Conservation (phyloP, 345 rosid genomes). For the Geranium brycei region DNA sequence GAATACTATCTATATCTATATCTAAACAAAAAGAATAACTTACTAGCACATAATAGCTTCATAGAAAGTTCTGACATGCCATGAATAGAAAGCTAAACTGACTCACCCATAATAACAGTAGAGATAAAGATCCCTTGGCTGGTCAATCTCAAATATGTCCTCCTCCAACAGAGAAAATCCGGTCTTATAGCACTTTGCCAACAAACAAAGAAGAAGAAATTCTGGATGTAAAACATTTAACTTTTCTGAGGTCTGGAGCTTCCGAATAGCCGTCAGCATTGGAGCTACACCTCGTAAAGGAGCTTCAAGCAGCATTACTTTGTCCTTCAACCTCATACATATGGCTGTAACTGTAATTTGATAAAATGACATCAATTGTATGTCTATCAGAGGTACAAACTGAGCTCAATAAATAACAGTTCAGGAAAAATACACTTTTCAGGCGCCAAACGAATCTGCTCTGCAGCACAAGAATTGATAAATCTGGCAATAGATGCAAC, state of each 20-base stretch:
- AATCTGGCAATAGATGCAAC: conserved; percentile 41
- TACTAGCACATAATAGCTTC: not conserved
- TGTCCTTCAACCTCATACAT: conserved; percentile 78
- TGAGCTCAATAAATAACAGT: not conserved
- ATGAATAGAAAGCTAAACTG: conserved; percentile 6
- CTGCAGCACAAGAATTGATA: conserved; percentile 45
- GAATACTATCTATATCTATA: not conserved
- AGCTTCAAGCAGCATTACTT: conserved; percentile 40
- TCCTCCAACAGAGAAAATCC: conserved; percentile 74
- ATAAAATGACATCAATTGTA: conserved; percentile 11
- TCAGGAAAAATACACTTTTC: conserved; percentile 47
- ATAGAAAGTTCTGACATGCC: conserved; percentile 3
- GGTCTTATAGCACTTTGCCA: conserved; percentile 58
- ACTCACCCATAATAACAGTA: conserved; percentile 88
- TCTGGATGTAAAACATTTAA: conserved; percentile 87
- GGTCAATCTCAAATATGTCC: conserved; percentile 78
- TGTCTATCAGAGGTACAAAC: not conserved
- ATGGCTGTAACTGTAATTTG: conserved; percentile 45
- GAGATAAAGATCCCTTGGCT: conserved; percentile 77
- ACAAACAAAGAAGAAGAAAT: conserved; percentile 71
- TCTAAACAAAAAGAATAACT: not conserved
- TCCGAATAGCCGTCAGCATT: conserved; percentile 51
- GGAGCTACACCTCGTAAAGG: conserved; percentile 74
- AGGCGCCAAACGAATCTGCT: conserved; percentile 62
- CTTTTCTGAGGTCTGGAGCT: conserved; percentile 63